A percentile compares a stretch with the other conserved stretches of the same genome.
These are phyloP conservation scores for Colletotrichum lini DNA, from an alignment of 2,329 filamentous ascomycete species.

Conservation along the genomic window DNA sequence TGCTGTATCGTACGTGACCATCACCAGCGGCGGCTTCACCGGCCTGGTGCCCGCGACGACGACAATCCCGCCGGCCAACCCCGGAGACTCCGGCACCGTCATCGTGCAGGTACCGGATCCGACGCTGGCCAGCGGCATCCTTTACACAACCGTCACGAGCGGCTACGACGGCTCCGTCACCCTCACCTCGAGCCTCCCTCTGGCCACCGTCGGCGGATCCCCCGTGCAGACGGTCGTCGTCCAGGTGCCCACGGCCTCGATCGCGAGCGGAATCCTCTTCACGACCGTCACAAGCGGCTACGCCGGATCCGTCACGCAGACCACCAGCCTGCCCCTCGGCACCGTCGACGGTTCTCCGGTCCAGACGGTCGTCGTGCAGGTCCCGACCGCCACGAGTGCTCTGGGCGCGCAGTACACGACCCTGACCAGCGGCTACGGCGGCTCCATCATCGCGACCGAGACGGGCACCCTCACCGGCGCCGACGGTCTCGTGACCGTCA, in stretches of 20 bases:
- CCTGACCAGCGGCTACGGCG: constrained; percentile 14
- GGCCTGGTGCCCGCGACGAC: constrained; percentile 11
- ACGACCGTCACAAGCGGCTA: constrained; percentile 8
- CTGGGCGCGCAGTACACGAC: neutral
- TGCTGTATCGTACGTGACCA: neutral
- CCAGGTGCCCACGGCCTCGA: constrained; percentile 4
- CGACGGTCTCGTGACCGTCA: constrained; percentile 18
- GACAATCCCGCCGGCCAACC: constrained; percentile 25
- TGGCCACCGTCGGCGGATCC: neutral
- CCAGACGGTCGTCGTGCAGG: constrained; percentile 1
- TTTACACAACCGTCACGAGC: constrained; percentile 32
- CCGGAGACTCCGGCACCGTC: constrained; percentile 31
- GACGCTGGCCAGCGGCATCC: neutral
- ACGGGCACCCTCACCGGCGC: neutral
- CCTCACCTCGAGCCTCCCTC: constrained; percentile 2
- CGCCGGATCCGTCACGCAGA: constrained; percentile 3
- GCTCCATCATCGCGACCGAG: constrained; percentile 7
- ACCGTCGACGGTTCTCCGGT: neutral
- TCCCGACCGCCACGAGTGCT: constrained; percentile 4
- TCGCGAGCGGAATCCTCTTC: neutral
- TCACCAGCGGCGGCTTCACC: constrained; percentile 2
- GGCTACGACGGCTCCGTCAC: constrained; percentile 12
- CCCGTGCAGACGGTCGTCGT: constrained; percentile 12
- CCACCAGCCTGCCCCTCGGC: constrained; percentile 3
- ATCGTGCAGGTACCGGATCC: constrained; percentile 22